Conservation (phyloP, 768 basidiomycete species). For the Lactarius hatsudake region DNA sequence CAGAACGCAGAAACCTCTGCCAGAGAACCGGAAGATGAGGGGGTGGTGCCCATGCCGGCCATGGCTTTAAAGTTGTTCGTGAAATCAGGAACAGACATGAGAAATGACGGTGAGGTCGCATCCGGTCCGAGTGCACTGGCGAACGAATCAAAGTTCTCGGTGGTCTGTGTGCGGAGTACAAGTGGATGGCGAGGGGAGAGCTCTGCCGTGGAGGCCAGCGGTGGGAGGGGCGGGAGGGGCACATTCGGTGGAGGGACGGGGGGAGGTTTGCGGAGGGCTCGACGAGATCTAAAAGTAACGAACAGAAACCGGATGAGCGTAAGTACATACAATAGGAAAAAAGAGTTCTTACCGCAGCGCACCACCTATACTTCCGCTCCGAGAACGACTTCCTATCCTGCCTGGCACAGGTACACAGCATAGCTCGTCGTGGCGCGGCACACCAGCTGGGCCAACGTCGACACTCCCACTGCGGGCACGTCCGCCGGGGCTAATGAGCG, state of each 20-base stretch:
- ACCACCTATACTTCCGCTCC: slow-evolving; percentile 21
- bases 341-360: slow-evolving; percentile 21
- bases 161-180: slow-evolving; percentile 12
- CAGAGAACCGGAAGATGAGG: slow-evolving; percentile 10
- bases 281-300: slow-evolving; percentile 16
- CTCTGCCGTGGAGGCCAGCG: background rate
- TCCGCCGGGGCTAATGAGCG: slow-evolving; percentile 36
- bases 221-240: slow-evolving; percentile 22
- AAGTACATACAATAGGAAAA: too few species aligned
- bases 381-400: slow-evolving; percentile 9
- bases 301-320: background rate
- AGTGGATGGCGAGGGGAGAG: slow-evolving; percentile 16
- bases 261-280: slow-evolving; percentile 25
- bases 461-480: slow-evolving; percentile 24
- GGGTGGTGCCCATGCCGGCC: slow-evolving; percentile 6
- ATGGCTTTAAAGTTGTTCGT: slow-evolving; percentile 15
- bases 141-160: slow-evolving; percentile 18
- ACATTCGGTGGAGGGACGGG: slow-evolving; percentile 23
- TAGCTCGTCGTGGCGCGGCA: background rate
- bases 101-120: background rate
- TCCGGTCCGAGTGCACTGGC: background rate
- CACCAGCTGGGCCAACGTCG: background rate
- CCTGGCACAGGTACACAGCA: background rate
- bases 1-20: slow-evolving; percentile 7
- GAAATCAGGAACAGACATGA: slow-evolving; percentile 8